Conservation (phyloP, 345 rosid species). For the Turritis glabra region DNA sequence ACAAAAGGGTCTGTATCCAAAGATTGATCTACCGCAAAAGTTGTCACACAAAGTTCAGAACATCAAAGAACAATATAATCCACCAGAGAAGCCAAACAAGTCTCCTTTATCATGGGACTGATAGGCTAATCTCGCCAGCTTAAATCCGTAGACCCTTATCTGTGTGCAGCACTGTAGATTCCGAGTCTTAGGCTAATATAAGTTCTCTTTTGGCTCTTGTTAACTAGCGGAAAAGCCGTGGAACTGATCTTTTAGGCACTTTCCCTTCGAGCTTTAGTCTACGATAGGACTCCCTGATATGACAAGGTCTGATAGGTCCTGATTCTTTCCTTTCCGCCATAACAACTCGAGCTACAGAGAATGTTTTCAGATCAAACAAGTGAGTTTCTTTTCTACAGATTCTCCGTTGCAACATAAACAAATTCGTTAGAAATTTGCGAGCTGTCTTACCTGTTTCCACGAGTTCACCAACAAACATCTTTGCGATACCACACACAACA, state of each 20-base stretch:
- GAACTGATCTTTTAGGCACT: constrained; percentile 81
- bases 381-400: neutral
- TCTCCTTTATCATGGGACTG: neutral
- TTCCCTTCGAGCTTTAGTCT: constrained; percentile 87
- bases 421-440: neutral
- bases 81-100: neutral
- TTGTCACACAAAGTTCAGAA: neutral
- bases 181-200: neutral
- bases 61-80: neutral
- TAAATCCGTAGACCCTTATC: neutral
- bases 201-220: neutral
- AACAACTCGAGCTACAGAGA: constrained; percentile 70
- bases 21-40: neutral
- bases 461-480: constrained; percentile 99
- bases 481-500: constrained; percentile 87
- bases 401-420: neutral
- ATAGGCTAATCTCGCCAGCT: constrained; percentile 4
- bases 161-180: neutral
- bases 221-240: constrained; percentile 77
- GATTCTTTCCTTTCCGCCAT: constrained; percentile 91
- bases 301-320: constrained; percentile 97
- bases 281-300: constrained; percentile 87
- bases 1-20: neutral
- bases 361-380: neutral
- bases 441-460: constrained; percentile 70